Base-by-base conservation (phyloP, 306 rosid genomes). In the Lathyrus tuberosus region DNA sequence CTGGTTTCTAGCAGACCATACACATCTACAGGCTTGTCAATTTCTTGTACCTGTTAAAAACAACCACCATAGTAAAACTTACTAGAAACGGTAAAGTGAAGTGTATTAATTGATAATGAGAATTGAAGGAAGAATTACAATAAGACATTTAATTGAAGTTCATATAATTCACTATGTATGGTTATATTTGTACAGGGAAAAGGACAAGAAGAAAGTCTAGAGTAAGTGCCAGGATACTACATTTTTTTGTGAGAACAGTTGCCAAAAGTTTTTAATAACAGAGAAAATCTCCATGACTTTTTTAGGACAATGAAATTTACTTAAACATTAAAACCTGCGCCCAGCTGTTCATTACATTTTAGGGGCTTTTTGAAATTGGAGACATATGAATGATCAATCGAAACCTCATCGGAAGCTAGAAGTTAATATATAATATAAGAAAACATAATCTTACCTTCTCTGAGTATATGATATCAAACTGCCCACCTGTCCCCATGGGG, bases 401-500 rank as follows among this genome's bases (percentile, higher is more conserved):
- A 65, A 69, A 65, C 47, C 17, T 54, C 49, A 74, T 62, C 11
- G 16, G 51, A 67, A 62, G 65, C 61, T 37, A 54, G 56, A 75
- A 66, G 60, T 53, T 54, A 49, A 44, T 37, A 71, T 42, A 71
- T 47, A 46, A 71, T 42, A 71, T 47, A 46, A 67, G 24, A 70
- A 78, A 67, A 59, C 26, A 40, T 62, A 62, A 69, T 67, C 67
- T 62, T 81, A 94, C 97, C 97, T 84, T 75, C 31, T 79, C 77
- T 26, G 89, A 78, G 70, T 79, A 86, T 20, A 94, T 42, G 68
- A 94, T 54, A 66, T 91, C 97, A 65, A 94, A 94, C 65, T 81
- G 89, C 60, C 88, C 86, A 49, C 97, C 81, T 16, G 96, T 89
- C 73, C 97, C 99, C 38, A 86, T 67, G 60, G 91, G 44, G 33